These are phyloP conservation scores for Lentinula raphanica DNA, from an alignment of 768 basidiomycete genomes.

Conservation along the genomic window DNA sequence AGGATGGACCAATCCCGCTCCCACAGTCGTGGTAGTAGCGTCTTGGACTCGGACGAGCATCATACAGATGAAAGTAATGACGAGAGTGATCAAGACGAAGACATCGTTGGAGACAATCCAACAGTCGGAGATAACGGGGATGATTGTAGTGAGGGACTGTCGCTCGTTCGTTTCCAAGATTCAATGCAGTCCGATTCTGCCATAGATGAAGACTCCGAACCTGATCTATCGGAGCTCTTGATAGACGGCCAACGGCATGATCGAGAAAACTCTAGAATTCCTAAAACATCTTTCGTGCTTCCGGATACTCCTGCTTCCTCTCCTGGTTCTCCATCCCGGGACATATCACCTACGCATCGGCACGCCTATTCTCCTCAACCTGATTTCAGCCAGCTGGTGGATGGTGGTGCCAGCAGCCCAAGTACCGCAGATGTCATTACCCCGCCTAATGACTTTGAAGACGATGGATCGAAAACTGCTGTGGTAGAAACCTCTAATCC, in stretches of 20 bases:
- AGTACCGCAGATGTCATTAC: neutral
- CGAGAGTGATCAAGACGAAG: conserved; percentile 23
- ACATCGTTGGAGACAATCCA: conserved; percentile 17
- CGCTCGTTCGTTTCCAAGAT: neutral
- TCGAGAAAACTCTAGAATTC: neutral
- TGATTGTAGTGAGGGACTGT: too few relatives aligned
- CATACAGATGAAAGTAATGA: conserved; percentile 30
- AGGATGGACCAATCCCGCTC: conserved; percentile 41
- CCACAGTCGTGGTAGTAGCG: conserved; percentile 55
- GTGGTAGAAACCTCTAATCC: neutral
- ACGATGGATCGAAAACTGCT: neutral
- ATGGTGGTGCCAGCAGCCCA: neutral
- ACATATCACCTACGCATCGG: neutral
- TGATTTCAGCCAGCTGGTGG: neutral
- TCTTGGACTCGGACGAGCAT: conserved; percentile 30
- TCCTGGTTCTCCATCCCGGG: too few relatives aligned
- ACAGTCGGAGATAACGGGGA: conserved; percentile 27
- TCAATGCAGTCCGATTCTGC: neutral
- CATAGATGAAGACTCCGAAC: neutral
- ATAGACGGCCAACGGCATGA: neutral
- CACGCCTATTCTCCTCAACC: neutral
- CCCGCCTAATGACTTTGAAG: neutral
- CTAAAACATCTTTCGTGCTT: neutral
- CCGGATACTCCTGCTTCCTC: too few relatives aligned
- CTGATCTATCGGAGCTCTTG: neutral